phyloP scores from a whole-genome alignment of 352 stramenopile genomes.

The Globisporangium rhizosaccharum region DNA sequence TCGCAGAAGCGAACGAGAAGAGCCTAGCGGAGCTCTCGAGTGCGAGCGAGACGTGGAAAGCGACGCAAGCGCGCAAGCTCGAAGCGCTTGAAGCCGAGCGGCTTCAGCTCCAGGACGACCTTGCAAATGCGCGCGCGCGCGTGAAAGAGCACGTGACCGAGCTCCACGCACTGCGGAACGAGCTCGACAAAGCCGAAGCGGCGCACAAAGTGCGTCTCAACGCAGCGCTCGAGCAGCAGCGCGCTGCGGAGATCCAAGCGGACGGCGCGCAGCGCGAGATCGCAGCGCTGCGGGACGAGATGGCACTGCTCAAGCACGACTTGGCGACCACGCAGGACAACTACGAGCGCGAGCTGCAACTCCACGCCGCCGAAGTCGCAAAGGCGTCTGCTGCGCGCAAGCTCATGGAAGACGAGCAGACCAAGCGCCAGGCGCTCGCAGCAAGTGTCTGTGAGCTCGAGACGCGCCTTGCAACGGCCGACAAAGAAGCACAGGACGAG shows the following conservation, averaged over 20 bases:
- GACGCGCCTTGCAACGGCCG: slow-evolving; percentile 25
- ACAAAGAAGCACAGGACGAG: slow-evolving; percentile 30
- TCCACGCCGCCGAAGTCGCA: slow-evolving; percentile 62
- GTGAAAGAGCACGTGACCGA: slow-evolving; percentile 57
- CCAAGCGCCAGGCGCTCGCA: slow-evolving; percentile 29
- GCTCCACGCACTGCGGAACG: slow-evolving; percentile 55
- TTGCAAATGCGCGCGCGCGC: slow-evolving; percentile 38
- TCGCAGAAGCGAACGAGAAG: slow-evolving; percentile 75
- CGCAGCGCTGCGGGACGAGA: slow-evolving; percentile 37
- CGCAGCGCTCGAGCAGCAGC: slow-evolving; percentile 41
- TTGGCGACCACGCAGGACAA: slow-evolving; percentile 54
- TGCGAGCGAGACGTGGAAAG: slow-evolving; percentile 62
- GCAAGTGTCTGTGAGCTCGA: slow-evolving; percentile 36
- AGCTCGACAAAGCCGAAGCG: slow-evolving; percentile 46
- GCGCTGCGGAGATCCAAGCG: slow-evolving; percentile 38
- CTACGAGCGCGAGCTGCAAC: slow-evolving; percentile 81
- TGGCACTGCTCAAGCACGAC: slow-evolving; percentile 36
- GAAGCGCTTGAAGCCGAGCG: slow-evolving; percentile 35
- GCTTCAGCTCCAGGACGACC: slow-evolving; percentile 30
- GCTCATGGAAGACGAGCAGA: slow-evolving; percentile 45
- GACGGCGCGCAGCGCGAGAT: slow-evolving; percentile 42
- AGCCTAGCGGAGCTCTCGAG: slow-evolving; percentile 51
- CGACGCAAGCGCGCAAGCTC: slow-evolving; percentile 43
- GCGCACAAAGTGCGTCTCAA: slow-evolving; percentile 30
- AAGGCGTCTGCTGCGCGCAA: slow-evolving; percentile 46